phyloP scores from a whole-genome alignment of 768 basidiomycete species.

The Gautieria morchelliformis region DNA sequence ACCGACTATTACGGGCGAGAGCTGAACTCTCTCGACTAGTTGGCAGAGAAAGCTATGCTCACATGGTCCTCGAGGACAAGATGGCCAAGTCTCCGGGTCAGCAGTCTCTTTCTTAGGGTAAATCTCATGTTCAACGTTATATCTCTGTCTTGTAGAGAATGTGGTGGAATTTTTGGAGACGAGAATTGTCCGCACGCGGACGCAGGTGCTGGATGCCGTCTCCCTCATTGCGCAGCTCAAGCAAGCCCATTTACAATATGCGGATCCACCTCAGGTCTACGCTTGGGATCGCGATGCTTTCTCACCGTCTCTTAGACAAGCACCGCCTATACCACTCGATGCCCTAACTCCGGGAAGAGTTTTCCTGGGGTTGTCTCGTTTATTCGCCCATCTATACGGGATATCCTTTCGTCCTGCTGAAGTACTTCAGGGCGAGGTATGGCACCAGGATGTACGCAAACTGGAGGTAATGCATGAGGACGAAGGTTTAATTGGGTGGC shows the following conservation, averaged over 20 bases:
- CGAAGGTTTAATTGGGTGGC: conserved; percentile 81
- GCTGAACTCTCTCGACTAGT: conserved; percentile 78
- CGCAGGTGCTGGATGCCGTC: conserved; percentile 68
- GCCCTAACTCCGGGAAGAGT: conserved; percentile 82
- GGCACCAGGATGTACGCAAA: conserved; percentile 84
- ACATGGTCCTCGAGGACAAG: conserved; percentile 85
- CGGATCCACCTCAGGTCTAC: conserved; percentile 48
- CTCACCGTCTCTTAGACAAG: conserved; percentile 68
- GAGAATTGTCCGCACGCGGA: conserved; percentile 68
- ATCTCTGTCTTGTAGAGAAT: conserved; percentile 40
- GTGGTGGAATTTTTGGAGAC: conserved; percentile 80
- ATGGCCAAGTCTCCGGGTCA: conserved; percentile 93
- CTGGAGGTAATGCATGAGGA: conserved; percentile 89
- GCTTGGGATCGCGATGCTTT: conserved; percentile 99
- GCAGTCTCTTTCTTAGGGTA: not conserved
- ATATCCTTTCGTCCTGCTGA: conserved; percentile 68
- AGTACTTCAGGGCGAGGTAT: conserved; percentile 69
- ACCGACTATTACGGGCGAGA: conserved; percentile 63
- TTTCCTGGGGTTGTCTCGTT: conserved; percentile 81
- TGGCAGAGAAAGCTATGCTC: conserved; percentile 77
- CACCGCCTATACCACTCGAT: conserved; percentile 63
- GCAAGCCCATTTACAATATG: conserved; percentile 47
- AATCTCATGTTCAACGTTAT: not conserved
- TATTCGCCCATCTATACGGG: conserved; percentile 84
- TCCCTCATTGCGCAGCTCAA: conserved; percentile 59